phyloP scores from a whole-genome alignment of 2,329 filamentous ascomycete species.

The Sporothrix mexicana region DNA sequence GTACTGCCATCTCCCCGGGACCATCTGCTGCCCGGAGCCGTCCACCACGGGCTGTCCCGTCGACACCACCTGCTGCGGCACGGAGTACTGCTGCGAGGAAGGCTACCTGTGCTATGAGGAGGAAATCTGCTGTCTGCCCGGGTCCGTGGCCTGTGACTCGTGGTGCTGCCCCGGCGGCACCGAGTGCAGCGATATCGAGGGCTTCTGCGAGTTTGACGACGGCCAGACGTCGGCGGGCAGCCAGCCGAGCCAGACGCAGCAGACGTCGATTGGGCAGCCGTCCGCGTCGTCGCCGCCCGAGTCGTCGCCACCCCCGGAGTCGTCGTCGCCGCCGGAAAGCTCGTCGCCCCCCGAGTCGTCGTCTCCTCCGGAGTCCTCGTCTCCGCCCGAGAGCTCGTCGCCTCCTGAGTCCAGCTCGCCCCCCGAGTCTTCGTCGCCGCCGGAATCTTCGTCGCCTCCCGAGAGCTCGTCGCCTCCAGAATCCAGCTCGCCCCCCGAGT shows the following conservation, averaged over 20 bases:
- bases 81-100: conserved; percentile 8
- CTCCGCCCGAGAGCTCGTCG: neutral
- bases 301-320: neutral
- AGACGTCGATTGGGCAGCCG: neutral
- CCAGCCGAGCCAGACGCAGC: neutral
- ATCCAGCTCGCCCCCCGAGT: too few species aligned
- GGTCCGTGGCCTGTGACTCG: neutral
- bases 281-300: neutral
- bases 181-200: neutral
- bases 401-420: neutral
- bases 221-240: neutral
- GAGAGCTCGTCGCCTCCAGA: too few species aligned
- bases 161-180: conserved; percentile 21
- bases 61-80: conserved; percentile 1
- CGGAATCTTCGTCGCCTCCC: too few species aligned
- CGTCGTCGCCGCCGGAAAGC: neutral
- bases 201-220: conserved; percentile 5
- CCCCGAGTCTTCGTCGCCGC: too few species aligned
- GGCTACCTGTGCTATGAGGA: neutral
- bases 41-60: neutral
- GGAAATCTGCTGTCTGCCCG: neutral
- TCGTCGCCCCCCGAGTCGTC: neutral
- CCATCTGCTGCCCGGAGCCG: conserved; percentile 20
- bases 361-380: neutral
- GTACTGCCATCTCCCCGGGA: neutral